A percentile compares a stretch with the other conserved stretches of the same genome.
Conservation (phyloP, 192 early-diverging fungal species). For the Podila clonocystis region DNA sequence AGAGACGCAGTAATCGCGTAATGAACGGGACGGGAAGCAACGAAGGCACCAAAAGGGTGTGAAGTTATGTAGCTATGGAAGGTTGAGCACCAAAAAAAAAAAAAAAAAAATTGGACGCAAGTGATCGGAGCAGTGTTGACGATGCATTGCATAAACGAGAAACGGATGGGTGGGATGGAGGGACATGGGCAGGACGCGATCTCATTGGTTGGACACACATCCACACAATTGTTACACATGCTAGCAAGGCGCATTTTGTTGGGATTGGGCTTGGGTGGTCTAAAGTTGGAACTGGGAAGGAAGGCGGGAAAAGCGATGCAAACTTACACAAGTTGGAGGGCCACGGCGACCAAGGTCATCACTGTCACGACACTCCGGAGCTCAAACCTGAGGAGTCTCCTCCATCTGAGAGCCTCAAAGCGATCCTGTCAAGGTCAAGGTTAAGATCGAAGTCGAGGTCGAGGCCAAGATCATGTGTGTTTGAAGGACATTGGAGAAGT, state of each 20-base stretch:
- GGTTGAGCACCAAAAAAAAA: neutral
- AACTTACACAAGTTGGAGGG: slow-evolving; percentile 39
- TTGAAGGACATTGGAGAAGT: neutral
- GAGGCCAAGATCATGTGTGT: too few species aligned
- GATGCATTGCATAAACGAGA: too few species aligned
- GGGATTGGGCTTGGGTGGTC: too few species aligned
- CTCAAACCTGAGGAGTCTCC: slow-evolving; percentile 26
- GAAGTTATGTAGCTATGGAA: neutral
- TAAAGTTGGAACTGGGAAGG: neutral
- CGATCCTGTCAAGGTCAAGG: slow-evolving; percentile 18
- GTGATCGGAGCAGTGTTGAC: too few species aligned
- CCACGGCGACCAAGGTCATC: slow-evolving; percentile 14
- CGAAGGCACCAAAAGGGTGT: neutral
- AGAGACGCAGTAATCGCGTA: neutral
- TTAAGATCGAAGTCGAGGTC: too few species aligned
- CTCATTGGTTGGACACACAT: too few species aligned
- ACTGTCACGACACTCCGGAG: slow-evolving; percentile 36
- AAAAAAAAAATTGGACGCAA: too few species aligned
- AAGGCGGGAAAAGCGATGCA: neutral
- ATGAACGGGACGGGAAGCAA: neutral
- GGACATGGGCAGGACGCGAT: too few species aligned
- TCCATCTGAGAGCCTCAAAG: slow-evolving; percentile 30
- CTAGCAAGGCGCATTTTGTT: too few species aligned
- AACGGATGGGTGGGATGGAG: too few species aligned
- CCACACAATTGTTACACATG: too few species aligned